These are phyloP conservation scores for Teunomyces gatunensis DNA, from an alignment of 805 yeast genomes.

Conservation along the genomic window DNA sequence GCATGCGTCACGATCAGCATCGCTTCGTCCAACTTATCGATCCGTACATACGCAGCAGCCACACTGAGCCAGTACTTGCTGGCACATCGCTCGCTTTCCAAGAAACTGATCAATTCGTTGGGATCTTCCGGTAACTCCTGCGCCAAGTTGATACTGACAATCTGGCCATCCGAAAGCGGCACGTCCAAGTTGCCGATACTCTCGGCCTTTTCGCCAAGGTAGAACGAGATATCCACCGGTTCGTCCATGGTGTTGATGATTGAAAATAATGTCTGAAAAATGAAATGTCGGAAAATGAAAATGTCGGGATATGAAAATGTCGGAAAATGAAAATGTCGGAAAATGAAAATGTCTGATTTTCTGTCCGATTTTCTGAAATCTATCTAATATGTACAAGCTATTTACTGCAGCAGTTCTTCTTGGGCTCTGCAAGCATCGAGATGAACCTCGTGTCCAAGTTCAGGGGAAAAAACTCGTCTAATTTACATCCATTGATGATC, in stretches of 20 bases:
- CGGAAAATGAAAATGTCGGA: not conserved
- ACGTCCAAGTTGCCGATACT: constrained; percentile 48
- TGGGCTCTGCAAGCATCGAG: not conserved
- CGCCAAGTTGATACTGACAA: constrained; percentile 77
- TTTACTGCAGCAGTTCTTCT: not conserved
- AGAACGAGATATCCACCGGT: constrained; percentile 26
- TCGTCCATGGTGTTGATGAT: constrained; percentile 1
- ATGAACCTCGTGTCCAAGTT: not conserved
- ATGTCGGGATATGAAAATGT: not conserved
- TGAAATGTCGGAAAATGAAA: not conserved
- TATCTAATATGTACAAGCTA: not conserved
- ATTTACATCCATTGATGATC: constrained; percentile 39
- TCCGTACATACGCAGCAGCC: constrained; percentile 75
- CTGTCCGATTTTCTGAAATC: no score
- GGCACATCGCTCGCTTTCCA: constrained; percentile 77
- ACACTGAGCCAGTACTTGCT: constrained; percentile 81
- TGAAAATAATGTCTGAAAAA: not conserved
- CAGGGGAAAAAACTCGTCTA: constrained; percentile 33
- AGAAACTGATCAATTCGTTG: constrained; percentile 69
- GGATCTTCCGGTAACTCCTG: constrained; percentile 90
- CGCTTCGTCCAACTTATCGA: constrained; percentile 59
- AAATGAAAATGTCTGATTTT: not conserved
- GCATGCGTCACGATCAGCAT: constrained; percentile 62
- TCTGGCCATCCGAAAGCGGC: constrained; percentile 74
- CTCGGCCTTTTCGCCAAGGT: constrained; percentile 33